These are phyloP conservation scores for Ophiocordyceps camponoti-saundersi DNA, from an alignment of 2,329 filamentous ascomycete genomes.

Conservation along the genomic window DNA sequence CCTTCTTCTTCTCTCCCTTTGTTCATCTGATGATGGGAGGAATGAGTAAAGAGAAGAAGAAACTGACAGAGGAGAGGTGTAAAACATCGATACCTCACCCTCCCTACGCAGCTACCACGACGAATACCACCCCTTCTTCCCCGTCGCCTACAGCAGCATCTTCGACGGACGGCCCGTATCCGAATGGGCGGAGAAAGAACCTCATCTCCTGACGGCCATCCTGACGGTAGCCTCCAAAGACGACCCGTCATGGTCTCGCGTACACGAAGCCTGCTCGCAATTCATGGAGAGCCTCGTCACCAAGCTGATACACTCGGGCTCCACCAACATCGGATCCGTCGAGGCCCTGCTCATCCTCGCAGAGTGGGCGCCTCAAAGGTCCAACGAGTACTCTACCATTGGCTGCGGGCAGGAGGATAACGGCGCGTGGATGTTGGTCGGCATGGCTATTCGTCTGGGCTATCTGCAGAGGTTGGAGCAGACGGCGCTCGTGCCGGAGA, in stretches of 20 bases:
- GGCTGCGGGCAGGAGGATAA: slow-evolving; percentile 58
- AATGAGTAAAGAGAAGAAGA: no score
- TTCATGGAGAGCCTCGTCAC: slow-evolving; percentile 56
- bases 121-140: slow-evolving; percentile 54
- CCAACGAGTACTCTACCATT: slow-evolving; percentile 42
- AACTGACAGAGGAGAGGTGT: no score
- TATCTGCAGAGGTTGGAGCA: slow-evolving; percentile 56
- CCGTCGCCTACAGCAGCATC: slow-evolving; percentile 44
- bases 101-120: slow-evolving; percentile 34
- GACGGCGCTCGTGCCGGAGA: slow-evolving; percentile 46
- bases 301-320: slow-evolving; percentile 46
- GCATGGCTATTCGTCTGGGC: slow-evolving; percentile 49
- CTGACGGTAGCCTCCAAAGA: slow-evolving; percentile 57
- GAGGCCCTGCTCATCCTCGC: slow-evolving; percentile 53
- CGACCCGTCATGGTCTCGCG: slow-evolving; percentile 41
- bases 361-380: slow-evolving; percentile 55
- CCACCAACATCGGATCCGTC: slow-evolving; percentile 52
- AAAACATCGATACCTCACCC: background rate
- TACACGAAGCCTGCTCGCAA: slow-evolving; percentile 48
- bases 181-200: slow-evolving; percentile 41
- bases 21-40: no score
- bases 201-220: slow-evolving; percentile 51
- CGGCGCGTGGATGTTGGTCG: slow-evolving; percentile 63
- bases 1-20: background rate
- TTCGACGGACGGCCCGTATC: slow-evolving; percentile 34